Percentiles rank a stretch among this genome's conserved stretches.
These are phyloP conservation scores for Candida dubliniensis DNA, from an alignment of 1,139 yeast genomes.

Conservation along the genomic window DNA sequence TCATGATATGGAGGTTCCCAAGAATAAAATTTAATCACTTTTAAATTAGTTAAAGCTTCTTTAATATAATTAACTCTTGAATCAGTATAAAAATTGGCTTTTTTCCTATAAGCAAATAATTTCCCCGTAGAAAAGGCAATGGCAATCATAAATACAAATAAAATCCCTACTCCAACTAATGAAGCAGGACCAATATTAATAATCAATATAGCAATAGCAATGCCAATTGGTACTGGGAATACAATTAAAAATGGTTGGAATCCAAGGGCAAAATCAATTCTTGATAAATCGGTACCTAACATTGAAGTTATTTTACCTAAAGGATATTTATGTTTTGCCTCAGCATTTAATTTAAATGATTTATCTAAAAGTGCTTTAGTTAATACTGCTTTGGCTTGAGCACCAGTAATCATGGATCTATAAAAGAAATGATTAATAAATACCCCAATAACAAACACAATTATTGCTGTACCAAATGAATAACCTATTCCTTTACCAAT, in stretches of 20 bases:
- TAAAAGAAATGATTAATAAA: slow-evolving; percentile 32
- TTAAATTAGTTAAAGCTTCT: slow-evolving; percentile 37
- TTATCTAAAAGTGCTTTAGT: slow-evolving; percentile 68
- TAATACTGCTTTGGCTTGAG: slow-evolving; percentile 63
- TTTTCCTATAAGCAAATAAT: slow-evolving; percentile 27
- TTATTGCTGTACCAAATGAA: slow-evolving; percentile 24
- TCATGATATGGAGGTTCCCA: slow-evolving; percentile 68
- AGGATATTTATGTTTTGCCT: slow-evolving; percentile 59
- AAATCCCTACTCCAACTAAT: slow-evolving; percentile 35
- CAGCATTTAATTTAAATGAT: slow-evolving; percentile 60
- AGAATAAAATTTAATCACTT: slow-evolving; percentile 44
- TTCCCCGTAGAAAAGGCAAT: slow-evolving; percentile 25
- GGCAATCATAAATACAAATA: slow-evolving; percentile 25
- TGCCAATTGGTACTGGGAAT: slow-evolving; percentile 31
- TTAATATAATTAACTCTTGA: slow-evolving; percentile 33
- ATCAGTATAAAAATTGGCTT: slow-evolving; percentile 34
- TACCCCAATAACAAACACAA: slow-evolving; percentile 24
- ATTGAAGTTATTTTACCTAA: slow-evolving; percentile 65
- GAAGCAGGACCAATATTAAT: slow-evolving; percentile 37
- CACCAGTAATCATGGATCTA: slow-evolving; percentile 49
- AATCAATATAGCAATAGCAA: slow-evolving; percentile 33
- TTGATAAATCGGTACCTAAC: slow-evolving; percentile 39
- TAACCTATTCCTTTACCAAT: slow-evolving; percentile 33
- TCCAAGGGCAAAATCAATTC: slow-evolving; percentile 37
- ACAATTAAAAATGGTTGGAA: slow-evolving; percentile 30